Evolutionary conservation across 345 rosid genomes (phyloP), one percentile per base, ranked within the genome.

Genomic region (Aethionema arabicum): DNA sequence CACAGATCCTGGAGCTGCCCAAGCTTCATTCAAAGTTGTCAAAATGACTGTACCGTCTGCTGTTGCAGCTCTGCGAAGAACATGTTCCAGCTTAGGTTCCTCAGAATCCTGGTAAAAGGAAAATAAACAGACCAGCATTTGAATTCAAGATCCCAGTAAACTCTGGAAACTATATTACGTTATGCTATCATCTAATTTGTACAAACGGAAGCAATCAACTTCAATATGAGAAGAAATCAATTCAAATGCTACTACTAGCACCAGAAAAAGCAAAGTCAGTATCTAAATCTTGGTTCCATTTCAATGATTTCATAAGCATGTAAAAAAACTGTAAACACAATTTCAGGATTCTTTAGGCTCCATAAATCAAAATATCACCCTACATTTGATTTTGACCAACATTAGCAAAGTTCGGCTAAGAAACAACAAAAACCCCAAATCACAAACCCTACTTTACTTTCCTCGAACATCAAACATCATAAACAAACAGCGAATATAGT

Each of bases 1-100:
- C 3, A 85, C 68, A 3, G 89, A 79, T 60, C 75, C 76, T 1
- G 88, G 83, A 66, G 74, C 83, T 2, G 91, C 86, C 98, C 96
- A 92, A 0, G 96, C 96, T 57, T 85, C 86, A 56, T 92, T 89
- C 51, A 89, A 50, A 33, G 96, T 86, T 27, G 98, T 85, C 32
- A 92, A 67, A 36, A 92, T 82, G 48, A 92, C 89, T 31, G 96
- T 89, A 32, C 52, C 41, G 13, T 86, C 79, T 30, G 55, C 49
- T 74, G 53, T 82, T 1, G 96, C 89, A 38, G 96, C 95, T 14
- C 61, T 72, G 50, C 70, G 76, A 63, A 91, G 50, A 9, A 86
- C 82, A 9, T 68, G 83, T 51, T 81, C 80, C 2, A 91, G 92
- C 74, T 54, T 78, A 43, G 77, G 66, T 52, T 80, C 80, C 43